Evolutionary conservation across 495 filamentous ascomycete genomes (phyloP), one percentile per base, ranked within the genome.

Genomic region (Zalerion maritima): DNA sequence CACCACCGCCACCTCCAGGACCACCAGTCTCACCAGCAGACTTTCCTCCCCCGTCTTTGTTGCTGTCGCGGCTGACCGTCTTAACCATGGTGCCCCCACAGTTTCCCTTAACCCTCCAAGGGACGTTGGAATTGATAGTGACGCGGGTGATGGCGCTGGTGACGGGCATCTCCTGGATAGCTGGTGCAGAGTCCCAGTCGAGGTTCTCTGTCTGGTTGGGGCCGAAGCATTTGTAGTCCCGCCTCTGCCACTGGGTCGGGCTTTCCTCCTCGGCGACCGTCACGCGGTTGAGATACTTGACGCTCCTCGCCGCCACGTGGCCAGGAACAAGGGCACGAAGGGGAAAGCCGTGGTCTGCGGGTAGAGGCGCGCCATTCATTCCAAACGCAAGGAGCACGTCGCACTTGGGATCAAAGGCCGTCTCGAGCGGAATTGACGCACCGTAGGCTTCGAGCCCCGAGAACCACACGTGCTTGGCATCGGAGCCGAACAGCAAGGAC

Each of bases 221-320:
- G 0, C 71, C 73, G 14, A 77, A 64, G 24, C 60, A 55, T 34
- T 76, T 76, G 54, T 78, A 78, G 41, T 77, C 73, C 19, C 54
- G 57, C 9, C 64, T 58, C 41, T 75, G 70, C 54, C 73, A 78
- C 35, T 69, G 55, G 26, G 64, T 68, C 1, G 41, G 43, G 16
- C 60, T 69, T 34, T 78, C 73, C 34, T 71, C 60, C 28, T 67
- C 60, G 17, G 63, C 56, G 2, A 78, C 47, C 3, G 59, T 65
- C 30, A 79, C 73, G 13, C 58, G 60, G 42, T 60, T 66, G 0
- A 77, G 57, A 71, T 73, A 79, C 38, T 79, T 79, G 9, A 79
- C 74, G 26, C 60, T 69, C 18, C 73, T 57, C 8, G 67, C 73
- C 3, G 67, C 74, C 3, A 66, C 68, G 20, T 68, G 57, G 3